Percentiles rank a stretch among this genome's conserved stretches.
Evolutionary conservation across 352 stramenopile genomes (phyloP).

Genomic region (Pythium volutum): DNA sequence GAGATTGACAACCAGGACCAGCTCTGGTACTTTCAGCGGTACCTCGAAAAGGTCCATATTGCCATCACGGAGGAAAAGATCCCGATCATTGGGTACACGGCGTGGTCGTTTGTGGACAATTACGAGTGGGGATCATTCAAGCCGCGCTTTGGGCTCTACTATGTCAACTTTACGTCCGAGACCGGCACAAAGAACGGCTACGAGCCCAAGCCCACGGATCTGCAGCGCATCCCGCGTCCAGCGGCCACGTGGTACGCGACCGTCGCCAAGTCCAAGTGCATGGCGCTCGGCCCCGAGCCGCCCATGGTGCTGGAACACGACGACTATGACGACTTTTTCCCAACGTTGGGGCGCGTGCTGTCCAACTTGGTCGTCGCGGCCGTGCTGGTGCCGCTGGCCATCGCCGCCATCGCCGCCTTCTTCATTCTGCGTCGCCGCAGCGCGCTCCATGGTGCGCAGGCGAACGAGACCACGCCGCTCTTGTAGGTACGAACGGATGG

Average conservation of each 20-base stretch:
- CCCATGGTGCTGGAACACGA: conserved; percentile 6
- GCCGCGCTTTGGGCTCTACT: conserved; percentile 61
- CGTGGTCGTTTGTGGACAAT: conserved; percentile 93
- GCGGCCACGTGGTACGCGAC: conserved; percentile 59
- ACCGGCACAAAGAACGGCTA: conserved; percentile 36
- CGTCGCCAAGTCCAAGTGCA: conserved; percentile 56
- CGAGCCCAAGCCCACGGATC: conserved; percentile 24
- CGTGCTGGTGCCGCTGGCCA: conserved; percentile 9
- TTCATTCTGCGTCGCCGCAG: conserved; percentile 12
- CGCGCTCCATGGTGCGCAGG: conserved; percentile 7
- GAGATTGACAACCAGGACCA: conserved; percentile 57
- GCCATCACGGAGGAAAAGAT: conserved; percentile 56
- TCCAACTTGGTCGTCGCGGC: conserved; percentile 7
- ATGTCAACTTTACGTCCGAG: conserved; percentile 49
- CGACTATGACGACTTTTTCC: conserved; percentile 12
- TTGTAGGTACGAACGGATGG: not conserved
- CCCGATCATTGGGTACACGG: conserved; percentile 89
- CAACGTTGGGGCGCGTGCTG: not conserved
- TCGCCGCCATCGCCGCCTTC: conserved; percentile 1
- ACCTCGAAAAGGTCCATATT: conserved; percentile 57
- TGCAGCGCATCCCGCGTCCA: conserved; percentile 38
- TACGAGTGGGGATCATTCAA: conserved; percentile 91
- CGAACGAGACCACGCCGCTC: conserved; percentile 6
- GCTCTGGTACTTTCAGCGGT: conserved; percentile 59
- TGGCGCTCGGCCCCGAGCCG: conserved; percentile 27